These are phyloP conservation scores for Boletales sp. DNA, from an alignment of 768 basidiomycete species.

Conservation along the genomic window DNA sequence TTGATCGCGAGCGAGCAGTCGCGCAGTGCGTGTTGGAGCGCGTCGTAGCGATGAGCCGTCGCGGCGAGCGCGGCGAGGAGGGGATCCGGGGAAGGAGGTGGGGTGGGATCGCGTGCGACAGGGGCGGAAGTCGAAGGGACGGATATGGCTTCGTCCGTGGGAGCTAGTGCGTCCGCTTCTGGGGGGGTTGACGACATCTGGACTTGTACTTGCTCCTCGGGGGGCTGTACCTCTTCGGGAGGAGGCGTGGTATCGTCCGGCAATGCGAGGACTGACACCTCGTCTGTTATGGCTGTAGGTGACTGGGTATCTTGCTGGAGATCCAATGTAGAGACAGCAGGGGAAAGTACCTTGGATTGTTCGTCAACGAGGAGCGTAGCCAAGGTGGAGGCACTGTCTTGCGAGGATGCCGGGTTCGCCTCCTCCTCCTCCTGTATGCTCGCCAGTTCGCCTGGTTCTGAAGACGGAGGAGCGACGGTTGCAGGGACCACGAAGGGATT, in stretches of 20 bases:
- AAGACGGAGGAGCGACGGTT: not conserved
- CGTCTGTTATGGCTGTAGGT: not conserved
- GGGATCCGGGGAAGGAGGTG: not conserved
- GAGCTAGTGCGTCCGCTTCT: not conserved
- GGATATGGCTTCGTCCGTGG: not conserved
- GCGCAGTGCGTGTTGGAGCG: slow-evolving; percentile 58
- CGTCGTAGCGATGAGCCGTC: slow-evolving; percentile 54
- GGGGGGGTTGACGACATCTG: too few species aligned
- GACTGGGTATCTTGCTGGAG: slow-evolving; percentile 2
- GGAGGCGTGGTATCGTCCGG: not conserved
- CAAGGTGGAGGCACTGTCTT: slow-evolving; percentile 1
- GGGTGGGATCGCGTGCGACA: not conserved
- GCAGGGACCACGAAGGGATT: slow-evolving; percentile 8
- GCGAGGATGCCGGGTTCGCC: not conserved
- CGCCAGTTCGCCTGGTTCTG: not conserved
- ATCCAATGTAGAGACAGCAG: slow-evolving; percentile 19
- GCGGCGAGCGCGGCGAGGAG: slow-evolving; percentile 39
- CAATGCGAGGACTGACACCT: not conserved
- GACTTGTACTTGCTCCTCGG: too few species aligned
- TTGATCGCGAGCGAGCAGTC: slow-evolving; percentile 69
- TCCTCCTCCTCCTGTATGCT: not conserved
- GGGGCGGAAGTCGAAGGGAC: not conserved
- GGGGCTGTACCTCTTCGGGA: not conserved
- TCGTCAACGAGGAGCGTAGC: slow-evolving; percentile 12
- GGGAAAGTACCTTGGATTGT: slow-evolving; percentile 11